Percentiles rank a stretch among this genome's conserved stretches.
Evolutionary conservation across 345 rosid species (phyloP).

Genomic region (Brassica rapa): DNA sequence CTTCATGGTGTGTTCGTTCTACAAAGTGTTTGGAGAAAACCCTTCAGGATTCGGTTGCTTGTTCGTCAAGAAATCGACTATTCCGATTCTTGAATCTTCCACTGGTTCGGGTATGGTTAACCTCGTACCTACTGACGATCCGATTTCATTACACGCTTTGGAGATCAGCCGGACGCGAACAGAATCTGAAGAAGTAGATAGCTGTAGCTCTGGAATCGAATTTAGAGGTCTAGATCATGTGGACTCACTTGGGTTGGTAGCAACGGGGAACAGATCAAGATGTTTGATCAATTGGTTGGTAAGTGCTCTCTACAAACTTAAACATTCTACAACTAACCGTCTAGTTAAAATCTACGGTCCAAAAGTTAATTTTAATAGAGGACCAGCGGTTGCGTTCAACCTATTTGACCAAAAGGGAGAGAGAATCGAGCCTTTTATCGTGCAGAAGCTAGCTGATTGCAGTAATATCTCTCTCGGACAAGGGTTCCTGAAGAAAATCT

Average conservation of each 20-base stretch:
- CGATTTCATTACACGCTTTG: constrained; percentile 37
- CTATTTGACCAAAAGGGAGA: constrained; percentile 82
- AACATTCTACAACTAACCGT: constrained; percentile 54
- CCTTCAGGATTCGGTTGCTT: constrained; percentile 96
- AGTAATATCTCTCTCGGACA: constrained; percentile 69
- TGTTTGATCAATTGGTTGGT: constrained; percentile 92
- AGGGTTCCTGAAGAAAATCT: constrained; percentile 65
- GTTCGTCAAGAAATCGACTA: constrained; percentile 75
- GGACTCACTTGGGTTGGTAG: constrained; percentile 64
- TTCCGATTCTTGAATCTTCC: constrained; percentile 56
- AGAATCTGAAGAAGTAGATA: constrained; percentile 36
- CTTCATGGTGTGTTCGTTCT: constrained; percentile 83
- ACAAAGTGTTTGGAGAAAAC: constrained; percentile 90
- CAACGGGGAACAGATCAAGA: constrained; percentile 69
- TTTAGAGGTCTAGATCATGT: constrained; percentile 77
- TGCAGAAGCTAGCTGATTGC: constrained; percentile 87
- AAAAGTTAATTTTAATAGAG: constrained; percentile 75
- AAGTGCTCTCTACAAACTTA: constrained; percentile 72
- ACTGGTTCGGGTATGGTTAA: constrained; percentile 67
- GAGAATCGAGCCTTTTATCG: constrained; percentile 71
- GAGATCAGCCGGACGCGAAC: constrained; percentile 26
- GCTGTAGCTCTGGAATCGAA: constrained; percentile 33
- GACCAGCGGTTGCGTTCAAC: constrained; percentile 86
- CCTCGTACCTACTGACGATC: constrained; percentile 58
- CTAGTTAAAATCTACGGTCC: constrained; percentile 85